A percentile compares a stretch with the other conserved stretches of the same genome.
Conservation (phyloP, 805 yeast genomes). For the Myxozyma vanderwaltii region DNA sequence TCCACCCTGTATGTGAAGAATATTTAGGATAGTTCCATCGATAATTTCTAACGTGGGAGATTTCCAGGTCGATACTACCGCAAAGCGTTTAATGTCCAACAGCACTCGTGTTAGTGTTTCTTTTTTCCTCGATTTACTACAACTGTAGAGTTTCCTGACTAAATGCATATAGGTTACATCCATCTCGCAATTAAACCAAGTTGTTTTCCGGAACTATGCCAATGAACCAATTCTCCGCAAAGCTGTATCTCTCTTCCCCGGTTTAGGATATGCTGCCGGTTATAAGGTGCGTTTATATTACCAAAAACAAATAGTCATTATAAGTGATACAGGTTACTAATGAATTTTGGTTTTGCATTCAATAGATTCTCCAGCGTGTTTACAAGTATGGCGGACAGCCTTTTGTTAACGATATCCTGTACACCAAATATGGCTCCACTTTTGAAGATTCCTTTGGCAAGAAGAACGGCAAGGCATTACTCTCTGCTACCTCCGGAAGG, state of each 20-base stretch:
- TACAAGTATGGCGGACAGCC: constrained; percentile 99
- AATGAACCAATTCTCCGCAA: constrained; percentile 68
- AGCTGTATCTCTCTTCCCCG: constrained; percentile 87
- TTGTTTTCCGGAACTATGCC: constrained; percentile 84
- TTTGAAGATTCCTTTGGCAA: constrained; percentile 82
- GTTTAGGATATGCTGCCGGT: constrained; percentile 96
- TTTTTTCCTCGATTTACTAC: background rate
- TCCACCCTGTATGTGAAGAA: constrained; percentile 84
- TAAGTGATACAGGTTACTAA: background rate
- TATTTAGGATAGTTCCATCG: too few relatives aligned
- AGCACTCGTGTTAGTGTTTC: constrained; percentile 69
- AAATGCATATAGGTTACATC: constrained; percentile 58
- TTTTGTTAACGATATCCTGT: constrained; percentile 89
- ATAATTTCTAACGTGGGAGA: background rate
- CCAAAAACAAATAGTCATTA: too few relatives aligned
- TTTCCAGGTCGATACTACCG: constrained; percentile 75
- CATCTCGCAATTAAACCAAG: constrained; percentile 70
- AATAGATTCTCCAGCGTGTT: constrained; percentile 81
- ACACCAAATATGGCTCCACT: constrained; percentile 65
- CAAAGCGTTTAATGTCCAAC: constrained; percentile 93
- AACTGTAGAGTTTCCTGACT: background rate
- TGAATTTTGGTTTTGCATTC: background rate
- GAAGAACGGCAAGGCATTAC: constrained; percentile 94
- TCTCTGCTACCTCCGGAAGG: constrained; percentile 95
- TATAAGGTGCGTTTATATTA: constrained; percentile 56